These are phyloP conservation scores for Fusarium vanettenii DNA, from an alignment of 2,329 filamentous ascomycete species.

Conservation along the genomic window DNA sequence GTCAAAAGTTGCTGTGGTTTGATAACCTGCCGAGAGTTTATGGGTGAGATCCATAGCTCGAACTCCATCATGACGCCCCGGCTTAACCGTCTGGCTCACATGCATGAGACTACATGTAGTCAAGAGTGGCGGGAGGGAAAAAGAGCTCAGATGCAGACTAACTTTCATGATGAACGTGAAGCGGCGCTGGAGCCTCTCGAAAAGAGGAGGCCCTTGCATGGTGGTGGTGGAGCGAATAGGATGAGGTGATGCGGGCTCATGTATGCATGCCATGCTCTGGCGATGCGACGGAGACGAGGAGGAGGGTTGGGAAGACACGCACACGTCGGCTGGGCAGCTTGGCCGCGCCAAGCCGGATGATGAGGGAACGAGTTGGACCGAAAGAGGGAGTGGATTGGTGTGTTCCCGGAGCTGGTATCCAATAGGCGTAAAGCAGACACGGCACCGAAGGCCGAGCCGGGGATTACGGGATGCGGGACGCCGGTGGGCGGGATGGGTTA, in stretches of 20 bases:
- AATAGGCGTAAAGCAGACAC: not conserved
- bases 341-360: conserved; percentile 33
- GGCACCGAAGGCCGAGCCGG: conserved; percentile 23
- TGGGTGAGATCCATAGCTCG: not conserved
- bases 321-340: not conserved
- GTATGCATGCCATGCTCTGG: conserved; percentile 12
- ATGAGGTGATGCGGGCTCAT: conserved; percentile 32
- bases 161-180: not conserved
- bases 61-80: not conserved
- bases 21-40: not conserved
- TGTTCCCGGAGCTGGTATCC: not conserved
- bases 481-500: conserved; percentile 16
- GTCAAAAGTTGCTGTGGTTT: conserved; percentile 1
- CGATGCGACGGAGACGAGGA: not conserved
- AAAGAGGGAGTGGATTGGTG: conserved; percentile 1
- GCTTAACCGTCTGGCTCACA: conserved; percentile 5
- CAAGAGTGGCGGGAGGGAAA: not conserved
- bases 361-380: conserved; percentile 23
- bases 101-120: not conserved
- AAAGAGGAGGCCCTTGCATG: conserved; percentile 29
- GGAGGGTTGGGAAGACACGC: not conserved
- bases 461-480: conserved; percentile 27
- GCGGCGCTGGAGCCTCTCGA: not conserved
- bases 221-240: conserved; percentile 23
- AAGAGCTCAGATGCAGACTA: not conserved